Evolutionary conservation across 257 asterid genomes (phyloP).

Genomic region (Fraxinus anomala): DNA sequence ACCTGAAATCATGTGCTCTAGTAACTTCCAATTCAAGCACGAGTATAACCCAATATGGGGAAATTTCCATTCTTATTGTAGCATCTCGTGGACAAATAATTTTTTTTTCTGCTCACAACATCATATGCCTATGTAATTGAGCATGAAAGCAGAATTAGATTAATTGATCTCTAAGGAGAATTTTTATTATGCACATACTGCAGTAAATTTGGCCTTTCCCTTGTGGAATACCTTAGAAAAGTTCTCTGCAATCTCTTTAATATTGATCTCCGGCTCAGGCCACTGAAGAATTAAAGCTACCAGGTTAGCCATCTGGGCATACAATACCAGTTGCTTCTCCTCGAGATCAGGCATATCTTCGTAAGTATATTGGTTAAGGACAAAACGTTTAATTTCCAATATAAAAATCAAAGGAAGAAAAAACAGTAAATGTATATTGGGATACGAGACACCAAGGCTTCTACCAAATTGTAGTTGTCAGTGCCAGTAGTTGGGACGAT

Average conservation of each 20-base stretch:
- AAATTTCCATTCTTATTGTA: slow-evolving; percentile 6
- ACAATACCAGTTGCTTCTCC: slow-evolving; percentile 75
- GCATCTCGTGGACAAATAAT: slow-evolving; percentile 1
- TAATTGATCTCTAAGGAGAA: slow-evolving; percentile 10
- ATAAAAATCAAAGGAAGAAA: slow-evolving; percentile 18
- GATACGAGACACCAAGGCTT: slow-evolving; percentile 97
- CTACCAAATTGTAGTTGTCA: slow-evolving; percentile 66
- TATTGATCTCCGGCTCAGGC: slow-evolving; percentile 63
- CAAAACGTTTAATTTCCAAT: slow-evolving; percentile 11
- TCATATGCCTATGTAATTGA: not conserved
- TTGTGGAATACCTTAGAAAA: slow-evolving; percentile 72
- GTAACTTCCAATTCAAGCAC: slow-evolving; percentile 4
- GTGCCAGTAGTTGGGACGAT: slow-evolving; percentile 53
- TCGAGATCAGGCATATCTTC: slow-evolving; percentile 71
- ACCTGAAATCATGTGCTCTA: slow-evolving; percentile 6
- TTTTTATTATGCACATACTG: slow-evolving; percentile 17
- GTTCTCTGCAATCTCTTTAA: slow-evolving; percentile 76
- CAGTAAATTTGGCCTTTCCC: not conserved
- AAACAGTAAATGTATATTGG: slow-evolving; percentile 30
- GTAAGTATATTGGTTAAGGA: slow-evolving; percentile 43
- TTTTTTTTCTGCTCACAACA: not conserved
- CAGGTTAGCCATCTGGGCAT: slow-evolving; percentile 98
- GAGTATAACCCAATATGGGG: not conserved
- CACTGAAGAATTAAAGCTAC: slow-evolving; percentile 73
- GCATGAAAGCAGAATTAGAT: not conserved